Evolutionary conservation across 495 filamentous ascomycete genomes (phyloP), one percentile per base, ranked within the genome.

Genomic region (Tuber magnatum): DNA sequence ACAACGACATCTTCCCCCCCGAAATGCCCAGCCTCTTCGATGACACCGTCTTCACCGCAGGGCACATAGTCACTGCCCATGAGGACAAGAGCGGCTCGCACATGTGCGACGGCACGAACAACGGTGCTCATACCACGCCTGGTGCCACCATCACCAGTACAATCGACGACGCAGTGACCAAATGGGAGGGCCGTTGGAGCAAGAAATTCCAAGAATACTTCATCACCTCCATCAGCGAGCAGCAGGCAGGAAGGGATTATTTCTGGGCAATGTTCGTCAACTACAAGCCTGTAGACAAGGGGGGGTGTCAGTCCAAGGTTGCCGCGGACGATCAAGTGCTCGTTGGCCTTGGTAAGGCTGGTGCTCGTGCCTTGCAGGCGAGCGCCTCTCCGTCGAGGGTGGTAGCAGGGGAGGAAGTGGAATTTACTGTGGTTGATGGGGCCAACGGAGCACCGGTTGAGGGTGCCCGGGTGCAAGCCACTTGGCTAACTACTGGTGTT

Each of bases 261-360:
- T 77, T 32, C 28, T 74, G 75, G 73, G 69, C 73, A 41, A 12
- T 77, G 14, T 43, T 77, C 3, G n/a, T 42, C 5, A 44, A 43
- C 1, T 74, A 70, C 24, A 16, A 43, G 32, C 69, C 69, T 14
- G 22, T 18, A 0, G 42, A 56, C 8, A 68, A 73, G 3, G 73
- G 76, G 12, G 73, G 76, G 16, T 77, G 73, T 32, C 69, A 69
- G n/a, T 14, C 68, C 20, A 18, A 70, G 32, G 75, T 77, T 7
- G 1, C 20, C 20, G 28, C n/a, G 1, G 48, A 46, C 14, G 73
- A 75, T 10, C 12, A 75, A 3, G 9, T 77, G 6, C 51, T 75
- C 5, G 51, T 77, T n/a, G 76, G 73, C 2, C 39, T 40, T 40
- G 68, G 51, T 22, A 68, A 28, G 1, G 69, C 68, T 20, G 35